Evolutionary conservation across 495 filamentous ascomycete species (phyloP).

Genomic region (Aspergillus funiculosus): DNA sequence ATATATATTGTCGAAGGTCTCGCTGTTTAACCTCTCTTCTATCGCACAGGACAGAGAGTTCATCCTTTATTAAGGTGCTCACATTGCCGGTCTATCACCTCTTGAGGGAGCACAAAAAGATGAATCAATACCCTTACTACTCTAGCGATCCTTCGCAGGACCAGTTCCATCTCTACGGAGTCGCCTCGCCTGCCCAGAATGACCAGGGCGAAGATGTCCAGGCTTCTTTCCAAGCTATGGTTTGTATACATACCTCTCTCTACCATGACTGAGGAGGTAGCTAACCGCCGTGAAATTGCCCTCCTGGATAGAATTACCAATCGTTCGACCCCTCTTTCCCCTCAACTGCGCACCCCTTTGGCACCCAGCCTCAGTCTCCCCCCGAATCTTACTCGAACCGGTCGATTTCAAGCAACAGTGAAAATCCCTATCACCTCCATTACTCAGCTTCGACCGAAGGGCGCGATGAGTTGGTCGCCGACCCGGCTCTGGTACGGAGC

Average conservation of each 20-base stretch:
- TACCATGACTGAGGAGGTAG: background rate
- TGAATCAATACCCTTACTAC: conserved; percentile 41
- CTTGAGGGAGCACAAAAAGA: no score
- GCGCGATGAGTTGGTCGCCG: conserved; percentile 26
- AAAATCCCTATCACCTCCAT: conserved; percentile 19
- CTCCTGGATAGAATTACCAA: conserved; percentile 26
- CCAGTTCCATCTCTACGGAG: conserved; percentile 34
- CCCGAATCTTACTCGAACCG: conserved; percentile 40
- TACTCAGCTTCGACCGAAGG: conserved; percentile 30
- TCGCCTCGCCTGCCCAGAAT: conserved; percentile 35
- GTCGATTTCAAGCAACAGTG: conserved; percentile 32
- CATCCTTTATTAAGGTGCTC: no score
- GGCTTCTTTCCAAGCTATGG: conserved; percentile 26
- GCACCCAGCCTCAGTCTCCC: conserved; percentile 40
- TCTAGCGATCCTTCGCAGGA: conserved; percentile 30
- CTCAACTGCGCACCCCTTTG: conserved; percentile 22
- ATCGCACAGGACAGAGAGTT: no score
- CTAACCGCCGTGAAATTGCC: background rate
- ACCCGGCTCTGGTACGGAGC: conserved; percentile 29
- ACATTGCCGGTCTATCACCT: no score
- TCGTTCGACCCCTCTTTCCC: conserved; percentile 36
- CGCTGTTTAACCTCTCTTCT: no score
- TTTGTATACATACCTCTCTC: conserved; percentile 11
- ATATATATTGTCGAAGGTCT: no score
- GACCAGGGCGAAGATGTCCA: conserved; percentile 25